Percentiles rank a stretch among this genome's conserved stretches.
phyloP scores from a whole-genome alignment of 2,329 filamentous ascomycete species.

The Clarireedia hainanense region DNA sequence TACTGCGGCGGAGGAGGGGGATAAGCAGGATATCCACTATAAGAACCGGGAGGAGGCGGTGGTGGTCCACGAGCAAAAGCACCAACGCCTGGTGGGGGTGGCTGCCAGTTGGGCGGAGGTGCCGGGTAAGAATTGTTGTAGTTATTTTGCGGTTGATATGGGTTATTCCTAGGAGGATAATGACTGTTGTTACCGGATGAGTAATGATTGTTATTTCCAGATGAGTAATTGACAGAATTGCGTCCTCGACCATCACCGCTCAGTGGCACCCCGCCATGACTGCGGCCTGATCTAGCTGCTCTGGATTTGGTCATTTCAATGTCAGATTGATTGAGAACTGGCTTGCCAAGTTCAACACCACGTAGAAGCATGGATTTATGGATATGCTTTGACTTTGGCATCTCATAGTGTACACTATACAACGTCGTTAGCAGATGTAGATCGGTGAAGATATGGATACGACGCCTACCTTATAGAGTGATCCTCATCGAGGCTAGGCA shows the following conservation, averaged over 20 bases:
- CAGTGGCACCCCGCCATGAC: constrained; percentile 60
- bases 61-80: constrained; percentile 39
- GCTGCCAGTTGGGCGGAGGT: constrained; percentile 32
- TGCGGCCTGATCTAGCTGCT: constrained; percentile 57
- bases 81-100: constrained; percentile 38
- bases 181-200: constrained; percentile 2
- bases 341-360: constrained; percentile 65
- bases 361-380: constrained; percentile 95
- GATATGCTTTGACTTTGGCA: constrained; percentile 61
- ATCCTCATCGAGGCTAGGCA: constrained; percentile 77
- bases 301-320: constrained; percentile 64
- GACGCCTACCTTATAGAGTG: constrained; percentile 68
- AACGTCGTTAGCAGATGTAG: constrained; percentile 19
- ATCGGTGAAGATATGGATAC: not conserved
- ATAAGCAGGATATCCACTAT: constrained; percentile 13
- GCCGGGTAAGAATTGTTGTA: constrained; percentile 20
- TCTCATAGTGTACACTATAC: constrained; percentile 71
- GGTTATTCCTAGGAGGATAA: constrained; percentile 8
- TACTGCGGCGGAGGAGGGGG: constrained; percentile 18
- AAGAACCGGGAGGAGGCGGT: constrained; percentile 35
- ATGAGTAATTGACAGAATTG: constrained; percentile 46
- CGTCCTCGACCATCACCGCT: constrained; percentile 39
- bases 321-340: constrained; percentile 68
- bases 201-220: constrained; percentile 18
- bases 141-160: constrained; percentile 9